These are phyloP conservation scores for Mortierella sp. DNA, from an alignment of 371 early-diverging fungal genomes.

Conservation along the genomic window DNA sequence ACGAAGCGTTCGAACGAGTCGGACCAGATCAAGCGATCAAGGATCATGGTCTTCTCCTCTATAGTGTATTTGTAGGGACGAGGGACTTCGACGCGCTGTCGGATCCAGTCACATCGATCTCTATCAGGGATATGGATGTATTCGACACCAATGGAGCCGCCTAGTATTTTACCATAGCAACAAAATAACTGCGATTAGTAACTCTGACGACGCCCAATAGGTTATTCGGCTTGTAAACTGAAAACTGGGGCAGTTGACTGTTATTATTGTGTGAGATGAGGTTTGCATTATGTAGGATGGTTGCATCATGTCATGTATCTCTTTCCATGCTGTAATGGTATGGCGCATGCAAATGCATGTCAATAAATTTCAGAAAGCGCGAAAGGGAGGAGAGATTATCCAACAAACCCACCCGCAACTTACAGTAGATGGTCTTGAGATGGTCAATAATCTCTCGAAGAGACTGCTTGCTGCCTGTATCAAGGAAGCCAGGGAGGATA, in stretches of 20 bases:
- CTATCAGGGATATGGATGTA: conserved; percentile 98
- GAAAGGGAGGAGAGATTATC: neutral
- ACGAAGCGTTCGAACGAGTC: conserved; percentile 89
- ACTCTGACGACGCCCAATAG: neutral
- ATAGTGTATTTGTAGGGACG: conserved; percentile 85
- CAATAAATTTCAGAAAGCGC: too few relatives aligned
- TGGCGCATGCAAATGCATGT: too few relatives aligned
- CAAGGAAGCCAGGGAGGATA: conserved; percentile 91
- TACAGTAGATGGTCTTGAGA: conserved; percentile 91
- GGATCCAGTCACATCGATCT: conserved; percentile 96
- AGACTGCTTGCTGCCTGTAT: conserved; percentile 71
- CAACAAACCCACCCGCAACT: conserved; percentile 31
- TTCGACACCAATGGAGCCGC: conserved; percentile 89
- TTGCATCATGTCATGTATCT: too few relatives aligned
- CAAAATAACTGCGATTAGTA: neutral
- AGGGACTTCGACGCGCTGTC: conserved; percentile 91
- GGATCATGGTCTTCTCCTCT: conserved; percentile 90
- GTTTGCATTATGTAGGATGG: too few relatives aligned
- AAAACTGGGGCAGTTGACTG: too few relatives aligned
- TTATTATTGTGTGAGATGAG: too few relatives aligned
- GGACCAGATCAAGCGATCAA: conserved; percentile 97
- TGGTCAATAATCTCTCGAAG: conserved; percentile 90
- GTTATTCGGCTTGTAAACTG: neutral
- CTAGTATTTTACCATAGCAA: conserved; percentile 87
- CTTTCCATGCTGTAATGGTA: too few relatives aligned